Evolutionary conservation across 768 basidiomycete genomes (phyloP).

Genomic region (Coprinellus micaceus): DNA sequence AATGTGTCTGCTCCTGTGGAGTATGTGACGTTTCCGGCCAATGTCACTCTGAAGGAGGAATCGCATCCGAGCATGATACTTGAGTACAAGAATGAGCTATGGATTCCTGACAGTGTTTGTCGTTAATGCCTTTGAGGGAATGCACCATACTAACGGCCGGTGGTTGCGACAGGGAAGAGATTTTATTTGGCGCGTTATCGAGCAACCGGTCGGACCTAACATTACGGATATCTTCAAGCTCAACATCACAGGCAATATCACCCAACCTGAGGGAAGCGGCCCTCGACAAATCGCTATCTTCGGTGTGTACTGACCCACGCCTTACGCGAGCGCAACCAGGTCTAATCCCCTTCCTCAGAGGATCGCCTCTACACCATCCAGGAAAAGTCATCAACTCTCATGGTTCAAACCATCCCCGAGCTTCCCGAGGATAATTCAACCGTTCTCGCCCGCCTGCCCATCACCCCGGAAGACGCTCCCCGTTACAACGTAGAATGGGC

Average conservation of each 20-base stretch:
- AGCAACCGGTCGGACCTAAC: conserved; percentile 23
- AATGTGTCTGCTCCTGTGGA: conserved; percentile 30
- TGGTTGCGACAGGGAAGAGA: conserved; percentile 61
- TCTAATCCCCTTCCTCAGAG: conserved; percentile 26
- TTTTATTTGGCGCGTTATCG: conserved; percentile 61
- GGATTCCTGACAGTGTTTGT: conserved; percentile 63
- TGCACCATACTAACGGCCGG: too few species aligned
- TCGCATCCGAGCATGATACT: conserved; percentile 69
- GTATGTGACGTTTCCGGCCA: neutral
- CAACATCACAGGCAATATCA: conserved; percentile 57
- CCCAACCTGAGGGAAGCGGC: conserved; percentile 59
- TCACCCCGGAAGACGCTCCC: conserved; percentile 38
- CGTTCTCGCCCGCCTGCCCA: conserved; percentile 48
- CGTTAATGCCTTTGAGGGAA: too few species aligned
- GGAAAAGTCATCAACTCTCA: conserved; percentile 54
- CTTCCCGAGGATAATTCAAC: conserved; percentile 48
- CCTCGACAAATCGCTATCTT: conserved; percentile 43
- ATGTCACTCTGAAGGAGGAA: conserved; percentile 22
- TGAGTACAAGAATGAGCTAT: conserved; percentile 51
- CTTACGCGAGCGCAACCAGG: neutral
- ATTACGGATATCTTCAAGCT: conserved; percentile 6
- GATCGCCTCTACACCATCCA: conserved; percentile 50
- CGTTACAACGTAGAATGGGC: conserved; percentile 34
- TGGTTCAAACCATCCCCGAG: conserved; percentile 53
- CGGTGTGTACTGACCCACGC: conserved; percentile 14